phyloP scores from a whole-genome alignment of 148 eudicot genomes.

The Polygonum maritimum region DNA sequence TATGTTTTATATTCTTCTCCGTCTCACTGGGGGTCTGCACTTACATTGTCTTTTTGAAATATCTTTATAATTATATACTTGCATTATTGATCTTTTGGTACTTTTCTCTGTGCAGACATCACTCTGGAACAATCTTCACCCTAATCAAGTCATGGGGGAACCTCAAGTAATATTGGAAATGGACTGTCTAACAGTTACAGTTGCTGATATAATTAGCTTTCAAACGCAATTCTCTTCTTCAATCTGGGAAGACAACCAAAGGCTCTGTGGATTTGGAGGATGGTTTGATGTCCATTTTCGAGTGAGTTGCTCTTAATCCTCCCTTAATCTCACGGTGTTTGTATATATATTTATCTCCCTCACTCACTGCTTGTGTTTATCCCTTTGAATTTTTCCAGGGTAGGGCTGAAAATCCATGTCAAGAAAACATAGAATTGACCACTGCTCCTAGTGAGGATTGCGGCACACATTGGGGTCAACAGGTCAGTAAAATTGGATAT shows the following conservation, averaged over 20 bases:
- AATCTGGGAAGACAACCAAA: constrained; percentile 39
- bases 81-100: not conserved
- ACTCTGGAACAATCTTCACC: constrained; percentile 86
- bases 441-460: constrained; percentile 69
- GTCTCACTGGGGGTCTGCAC: not conserved
- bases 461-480: constrained; percentile 98
- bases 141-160: constrained; percentile 79
- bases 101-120: constrained; percentile 52
- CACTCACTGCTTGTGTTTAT: not conserved
- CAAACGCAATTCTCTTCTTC: constrained; percentile 45
- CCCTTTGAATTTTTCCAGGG: constrained; percentile 36
- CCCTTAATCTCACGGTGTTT: not conserved
- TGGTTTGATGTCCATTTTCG: constrained; percentile 99
- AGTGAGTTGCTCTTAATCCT: constrained; percentile 42
- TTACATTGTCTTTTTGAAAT: not conserved
- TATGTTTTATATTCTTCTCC: not conserved
- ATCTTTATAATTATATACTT: not conserved
- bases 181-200: constrained; percentile 72
- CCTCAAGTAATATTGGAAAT: constrained; percentile 65
- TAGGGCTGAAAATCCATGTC: constrained; percentile 56
- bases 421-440: constrained; percentile 61
- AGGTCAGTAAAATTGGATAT: constrained; percentile 39
- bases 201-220: constrained; percentile 55
- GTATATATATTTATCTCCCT: not conserved
- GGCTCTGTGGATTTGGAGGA: constrained; percentile 79